A percentile compares a stretch with the other conserved stretches of the same genome.
Evolutionary conservation across 2,329 filamentous ascomycete species (phyloP).

Genomic region (Diaporthe citrichinensis): DNA sequence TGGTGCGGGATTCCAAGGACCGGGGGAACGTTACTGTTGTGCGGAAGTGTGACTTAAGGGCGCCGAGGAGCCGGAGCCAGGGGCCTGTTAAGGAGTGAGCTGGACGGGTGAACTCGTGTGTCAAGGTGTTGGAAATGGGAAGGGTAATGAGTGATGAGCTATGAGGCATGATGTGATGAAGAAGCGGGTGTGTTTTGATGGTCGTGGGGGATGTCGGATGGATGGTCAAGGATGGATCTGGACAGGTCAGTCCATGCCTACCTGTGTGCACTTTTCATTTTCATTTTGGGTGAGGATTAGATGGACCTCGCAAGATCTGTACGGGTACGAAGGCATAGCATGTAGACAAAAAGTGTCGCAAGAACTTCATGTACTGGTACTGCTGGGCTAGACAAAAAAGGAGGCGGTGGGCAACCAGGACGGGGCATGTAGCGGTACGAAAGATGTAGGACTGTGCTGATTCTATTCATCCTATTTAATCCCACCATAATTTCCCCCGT

Average conservation of each 20-base stretch:
- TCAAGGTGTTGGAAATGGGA: not conserved
- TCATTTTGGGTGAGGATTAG: not conserved
- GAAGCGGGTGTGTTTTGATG: not conserved
- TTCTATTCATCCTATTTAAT: not conserved
- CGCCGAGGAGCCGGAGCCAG: constrained; percentile 37
- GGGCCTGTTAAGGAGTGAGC: constrained; percentile 38
- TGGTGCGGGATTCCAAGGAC: constrained; percentile 40
- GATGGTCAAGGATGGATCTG: constrained; percentile 1
- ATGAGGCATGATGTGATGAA: constrained; percentile 10
- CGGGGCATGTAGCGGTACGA: not conserved
- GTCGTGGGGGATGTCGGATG: not conserved
- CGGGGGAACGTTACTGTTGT: constrained; percentile 37
- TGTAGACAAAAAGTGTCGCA: constrained; percentile 35
- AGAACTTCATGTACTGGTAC: constrained; percentile 36
- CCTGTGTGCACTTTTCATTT: not conserved
- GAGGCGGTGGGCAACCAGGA: not conserved
- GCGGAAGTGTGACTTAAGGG: constrained; percentile 38
- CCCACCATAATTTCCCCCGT: not conserved
- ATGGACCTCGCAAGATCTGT: constrained; percentile 33
- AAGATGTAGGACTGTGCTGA: not conserved
- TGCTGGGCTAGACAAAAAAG: not conserved
- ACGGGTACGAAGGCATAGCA: constrained; percentile 26
- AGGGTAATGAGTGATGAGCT: constrained; percentile 13
- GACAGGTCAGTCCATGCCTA: constrained; percentile 27
- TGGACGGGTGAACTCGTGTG: not conserved